These are phyloP conservation scores for Penicillium antarcticum DNA, from an alignment of 495 filamentous ascomycete species.

Conservation along the genomic window DNA sequence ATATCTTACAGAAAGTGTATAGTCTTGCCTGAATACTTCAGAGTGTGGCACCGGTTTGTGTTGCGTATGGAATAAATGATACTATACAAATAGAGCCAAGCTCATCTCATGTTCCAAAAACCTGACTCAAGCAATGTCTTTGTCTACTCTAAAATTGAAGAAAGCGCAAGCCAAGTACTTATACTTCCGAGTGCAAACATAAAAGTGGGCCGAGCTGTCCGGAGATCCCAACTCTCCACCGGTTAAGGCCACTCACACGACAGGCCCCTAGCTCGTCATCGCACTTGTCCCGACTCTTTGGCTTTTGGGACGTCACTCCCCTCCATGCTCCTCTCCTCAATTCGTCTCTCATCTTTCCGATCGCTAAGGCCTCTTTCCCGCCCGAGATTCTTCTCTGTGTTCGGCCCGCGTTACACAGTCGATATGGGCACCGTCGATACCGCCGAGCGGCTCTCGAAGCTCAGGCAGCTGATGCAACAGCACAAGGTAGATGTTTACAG, in stretches of 20 bases:
- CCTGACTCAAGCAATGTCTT: background rate
- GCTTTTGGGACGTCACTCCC: background rate
- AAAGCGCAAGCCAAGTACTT: too few relatives aligned
- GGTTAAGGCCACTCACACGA: conserved; percentile 14
- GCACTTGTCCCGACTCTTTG: background rate
- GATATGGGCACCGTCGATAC: conserved; percentile 88
- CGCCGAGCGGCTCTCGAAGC: conserved; percentile 65
- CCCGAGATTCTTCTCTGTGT: conserved; percentile 36
- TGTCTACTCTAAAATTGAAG: background rate
- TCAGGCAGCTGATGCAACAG: conserved; percentile 86
- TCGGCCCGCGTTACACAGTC: conserved; percentile 35
- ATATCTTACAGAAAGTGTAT: too few relatives aligned
- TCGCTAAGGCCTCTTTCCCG: conserved; percentile 29
- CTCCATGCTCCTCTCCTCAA: conserved; percentile 42
- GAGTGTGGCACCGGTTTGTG: too few relatives aligned
- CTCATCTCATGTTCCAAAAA: too few relatives aligned
- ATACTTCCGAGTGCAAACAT: conserved; percentile 10
- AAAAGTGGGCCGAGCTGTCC: conserved; percentile 15
- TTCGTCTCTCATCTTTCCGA: conserved; percentile 34
- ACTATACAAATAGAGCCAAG: too few relatives aligned
- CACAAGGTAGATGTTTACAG: conserved; percentile 90
- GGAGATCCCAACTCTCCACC: conserved; percentile 4
- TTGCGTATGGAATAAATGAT: too few relatives aligned
- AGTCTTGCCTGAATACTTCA: too few relatives aligned
- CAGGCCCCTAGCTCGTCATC: conserved; percentile 15